Evolutionary conservation across 768 basidiomycete species (phyloP).

Genomic region (Agaricus sinodeliciosus): DNA sequence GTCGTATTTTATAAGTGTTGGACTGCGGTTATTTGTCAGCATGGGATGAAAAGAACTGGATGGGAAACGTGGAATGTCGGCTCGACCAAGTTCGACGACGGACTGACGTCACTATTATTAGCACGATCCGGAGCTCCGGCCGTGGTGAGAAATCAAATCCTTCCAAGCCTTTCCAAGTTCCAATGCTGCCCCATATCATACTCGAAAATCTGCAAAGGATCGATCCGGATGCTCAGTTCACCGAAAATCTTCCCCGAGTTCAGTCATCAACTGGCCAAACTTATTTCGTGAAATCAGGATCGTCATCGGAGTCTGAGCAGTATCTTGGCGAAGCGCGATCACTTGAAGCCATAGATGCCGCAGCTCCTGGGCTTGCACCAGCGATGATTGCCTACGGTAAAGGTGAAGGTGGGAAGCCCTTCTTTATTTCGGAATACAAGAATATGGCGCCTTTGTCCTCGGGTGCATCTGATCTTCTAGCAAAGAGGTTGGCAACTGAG

Average conservation of each 20-base stretch:
- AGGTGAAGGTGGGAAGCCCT: constrained; percentile 38
- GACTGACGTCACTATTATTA: constrained; percentile 2
- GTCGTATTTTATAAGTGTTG: not conserved
- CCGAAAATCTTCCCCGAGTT: constrained; percentile 37
- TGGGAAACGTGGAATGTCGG: not conserved
- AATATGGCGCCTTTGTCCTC: constrained; percentile 42
- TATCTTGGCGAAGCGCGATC: constrained; percentile 66
- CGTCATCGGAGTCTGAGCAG: constrained; percentile 49
- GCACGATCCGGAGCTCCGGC: not conserved
- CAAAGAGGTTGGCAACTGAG: constrained; percentile 57
- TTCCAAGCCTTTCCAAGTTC: not conserved
- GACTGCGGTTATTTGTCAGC: constrained; percentile 3
- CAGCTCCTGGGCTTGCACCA: constrained; percentile 67
- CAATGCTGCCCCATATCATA: not conserved
- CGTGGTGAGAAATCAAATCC: too few relatives aligned
- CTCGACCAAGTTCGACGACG: not conserved
- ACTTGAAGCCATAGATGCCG: constrained; percentile 51
- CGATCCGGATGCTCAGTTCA: constrained; percentile 46
- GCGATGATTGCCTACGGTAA: constrained; percentile 44
- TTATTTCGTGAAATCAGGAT: constrained; percentile 63
- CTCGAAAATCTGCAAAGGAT: constrained; percentile 31
- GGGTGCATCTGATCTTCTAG: constrained; percentile 43
- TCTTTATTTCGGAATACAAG: constrained; percentile 73
- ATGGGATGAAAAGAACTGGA: constrained; percentile 5
- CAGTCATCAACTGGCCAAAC: constrained; percentile 47